Percentiles rank a stretch among this genome's conserved stretches.
Conservation (phyloP, 2,329 filamentous ascomycete genomes). For the Cladosporium sp. region DNA sequence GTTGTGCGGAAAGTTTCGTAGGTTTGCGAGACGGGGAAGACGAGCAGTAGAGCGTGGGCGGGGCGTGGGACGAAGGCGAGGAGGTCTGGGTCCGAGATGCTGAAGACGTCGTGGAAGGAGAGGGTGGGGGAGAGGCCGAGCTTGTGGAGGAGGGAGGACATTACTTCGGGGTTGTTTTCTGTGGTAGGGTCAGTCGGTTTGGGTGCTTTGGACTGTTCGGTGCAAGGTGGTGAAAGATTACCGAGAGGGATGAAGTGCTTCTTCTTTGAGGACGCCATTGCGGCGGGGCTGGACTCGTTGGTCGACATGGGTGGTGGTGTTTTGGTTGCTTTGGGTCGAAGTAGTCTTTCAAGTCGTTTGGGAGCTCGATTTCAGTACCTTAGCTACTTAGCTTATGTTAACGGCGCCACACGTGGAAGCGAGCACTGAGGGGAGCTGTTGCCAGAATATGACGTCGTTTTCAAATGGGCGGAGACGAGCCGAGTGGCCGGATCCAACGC, state of each 20-base stretch:
- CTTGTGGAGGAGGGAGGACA: conserved; percentile 75
- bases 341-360: neutral
- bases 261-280: conserved; percentile 3
- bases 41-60: conserved; percentile 80
- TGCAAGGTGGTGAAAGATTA: conserved; percentile 1
- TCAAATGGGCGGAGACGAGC: neutral
- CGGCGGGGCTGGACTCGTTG: neutral
- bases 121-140: conserved; percentile 78
- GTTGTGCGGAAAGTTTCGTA: conserved; percentile 73
- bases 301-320: neutral
- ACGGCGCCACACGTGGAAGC: neutral
- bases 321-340: neutral
- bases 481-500: neutral
- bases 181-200: neutral
- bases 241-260: conserved; percentile 27
- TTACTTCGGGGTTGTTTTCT: conserved; percentile 81
- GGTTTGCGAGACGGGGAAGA: conserved; percentile 76
- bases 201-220: neutral
- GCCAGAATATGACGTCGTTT: no score
- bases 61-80: conserved; percentile 85
- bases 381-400: no score
- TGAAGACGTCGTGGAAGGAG: conserved; percentile 86
- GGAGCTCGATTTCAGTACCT: no score
- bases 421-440: neutral
- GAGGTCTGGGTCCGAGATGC: conserved; percentile 77